Conservation (phyloP, 73 alveolate genomes). For the Stentor roeselii region DNA sequence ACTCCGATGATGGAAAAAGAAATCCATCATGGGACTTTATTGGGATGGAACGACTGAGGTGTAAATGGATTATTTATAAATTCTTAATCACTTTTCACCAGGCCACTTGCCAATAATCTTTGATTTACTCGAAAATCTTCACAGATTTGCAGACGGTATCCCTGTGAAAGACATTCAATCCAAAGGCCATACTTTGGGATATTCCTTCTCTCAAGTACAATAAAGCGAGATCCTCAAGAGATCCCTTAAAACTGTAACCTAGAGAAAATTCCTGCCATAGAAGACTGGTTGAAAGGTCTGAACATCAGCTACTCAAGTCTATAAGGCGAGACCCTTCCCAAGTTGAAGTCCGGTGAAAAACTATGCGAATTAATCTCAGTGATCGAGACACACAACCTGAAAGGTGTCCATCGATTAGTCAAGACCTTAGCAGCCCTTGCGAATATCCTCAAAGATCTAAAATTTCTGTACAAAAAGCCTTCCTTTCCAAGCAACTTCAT, state of each 20-base stretch:
- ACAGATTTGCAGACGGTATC: conserved; percentile 6
- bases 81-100: too few relatives aligned
- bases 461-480: conserved; percentile 12
- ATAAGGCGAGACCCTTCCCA: background rate
- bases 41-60: too few relatives aligned
- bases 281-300: background rate
- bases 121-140: background rate
- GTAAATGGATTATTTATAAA: too few relatives aligned
- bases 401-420: background rate
- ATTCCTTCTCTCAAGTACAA: background rate
- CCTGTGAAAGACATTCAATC: background rate
- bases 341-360: background rate
- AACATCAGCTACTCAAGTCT: background rate
- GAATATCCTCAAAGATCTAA: background rate
- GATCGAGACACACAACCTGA: background rate
- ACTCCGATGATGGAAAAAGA: too few relatives aligned
- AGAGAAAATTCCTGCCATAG: background rate
- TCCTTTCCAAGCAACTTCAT: conserved; percentile 10
- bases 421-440: conserved; percentile 12
- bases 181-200: background rate
- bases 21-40: too few relatives aligned
- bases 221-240: background rate
- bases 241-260: background rate
- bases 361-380: background rate
- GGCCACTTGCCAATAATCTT: background rate